Evolutionary conservation across 2,329 filamentous ascomycete species (phyloP).

Genomic region (Ophiostoma novo-ulmi): DNA sequence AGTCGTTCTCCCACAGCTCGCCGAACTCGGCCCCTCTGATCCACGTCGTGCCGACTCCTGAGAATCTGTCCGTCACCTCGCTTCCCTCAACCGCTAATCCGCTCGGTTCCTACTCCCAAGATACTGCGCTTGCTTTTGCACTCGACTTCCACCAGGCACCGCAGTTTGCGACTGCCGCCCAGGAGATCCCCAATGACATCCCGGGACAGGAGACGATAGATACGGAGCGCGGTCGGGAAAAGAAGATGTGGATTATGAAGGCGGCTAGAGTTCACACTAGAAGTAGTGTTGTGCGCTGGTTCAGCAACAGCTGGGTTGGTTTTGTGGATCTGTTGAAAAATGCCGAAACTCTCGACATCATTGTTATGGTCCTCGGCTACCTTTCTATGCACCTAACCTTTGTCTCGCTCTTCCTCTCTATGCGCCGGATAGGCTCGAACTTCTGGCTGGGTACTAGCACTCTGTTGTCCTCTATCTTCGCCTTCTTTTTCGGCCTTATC

Average conservation of each 20-base stretch:
- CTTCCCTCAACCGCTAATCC: conserved; percentile 80
- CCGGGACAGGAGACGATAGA: conserved; percentile 30
- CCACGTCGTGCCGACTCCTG: conserved; percentile 63
- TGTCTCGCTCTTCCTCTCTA: conserved; percentile 95
- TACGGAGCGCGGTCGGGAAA: conserved; percentile 56
- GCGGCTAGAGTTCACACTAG: conserved; percentile 64
- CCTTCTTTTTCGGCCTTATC: conserved; percentile 91
- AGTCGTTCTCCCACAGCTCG: conserved; percentile 63
- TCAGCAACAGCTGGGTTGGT: conserved; percentile 73
- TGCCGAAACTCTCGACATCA: conserved; percentile 90
- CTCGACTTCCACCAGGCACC: conserved; percentile 69
- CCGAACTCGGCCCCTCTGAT: conserved; percentile 63
- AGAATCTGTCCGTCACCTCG: conserved; percentile 67
- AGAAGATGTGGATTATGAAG: conserved; percentile 96
- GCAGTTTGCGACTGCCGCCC: conserved; percentile 68
- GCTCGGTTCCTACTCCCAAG: conserved; percentile 78
- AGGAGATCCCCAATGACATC: conserved; percentile 71
- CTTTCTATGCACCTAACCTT: conserved; percentile 98
- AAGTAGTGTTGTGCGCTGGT: conserved; percentile 65
- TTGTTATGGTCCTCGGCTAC: conserved; percentile 96
- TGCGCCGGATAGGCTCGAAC: conserved; percentile 93
- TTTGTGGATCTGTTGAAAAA: conserved; percentile 78
- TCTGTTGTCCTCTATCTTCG: conserved; percentile 84
- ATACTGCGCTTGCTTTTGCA: conserved; percentile 77
- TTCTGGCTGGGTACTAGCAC: conserved; percentile 93